Base-by-base conservation (phyloP, 257 asterid species). In the Solanum medicagineum region DNA sequence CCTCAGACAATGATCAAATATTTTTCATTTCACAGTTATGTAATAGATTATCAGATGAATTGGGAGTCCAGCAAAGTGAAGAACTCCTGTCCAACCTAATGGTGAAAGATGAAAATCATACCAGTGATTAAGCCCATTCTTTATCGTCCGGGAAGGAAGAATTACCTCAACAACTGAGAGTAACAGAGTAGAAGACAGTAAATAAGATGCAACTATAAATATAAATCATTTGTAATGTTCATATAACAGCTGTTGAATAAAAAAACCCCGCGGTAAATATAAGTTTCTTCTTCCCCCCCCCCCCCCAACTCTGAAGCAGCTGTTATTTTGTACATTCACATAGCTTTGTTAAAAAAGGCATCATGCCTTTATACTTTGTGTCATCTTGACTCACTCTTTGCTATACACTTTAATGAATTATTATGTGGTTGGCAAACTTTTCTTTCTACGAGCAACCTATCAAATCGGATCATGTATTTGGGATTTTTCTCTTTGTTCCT, bases 21-120 rank as follows among this genome's bases (percentile, higher is more conserved):
- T 49, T 44, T 19, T 32, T 60, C 15, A 26, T 44, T 8, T 2
- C 85, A 92, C 98, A 96, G 99, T 85, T 96, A 88, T 96, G 99
- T 77, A 87, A 93, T 87, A 96, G 84, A 88, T 91, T 97, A 86
- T 91, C 98, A 0, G 85, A 84, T 85, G 98, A 97, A 87, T 87
- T 97, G 94, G 98, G 98, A 40, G 95, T 92, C 80, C 86, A 93
- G 22, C 90, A 84, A 88, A 89, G 92, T 84, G 88, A 88, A 89
- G 92, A 87, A 85, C 89, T 90, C 80, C 80, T 85, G 44, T n/a
- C 86, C 86, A 44, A 20, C 87, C 26, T 87, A 85, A 42, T 17
- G 87, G 36, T 73, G 49, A 42, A 54, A 68, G 60, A 40, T 16
- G 53, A 57, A 85, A n/a, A 20, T 47, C 45, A 68, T 62, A 55